Base-by-base conservation (phyloP, 2,329 filamentous ascomycete species). In the Beauveria asiatica region DNA sequence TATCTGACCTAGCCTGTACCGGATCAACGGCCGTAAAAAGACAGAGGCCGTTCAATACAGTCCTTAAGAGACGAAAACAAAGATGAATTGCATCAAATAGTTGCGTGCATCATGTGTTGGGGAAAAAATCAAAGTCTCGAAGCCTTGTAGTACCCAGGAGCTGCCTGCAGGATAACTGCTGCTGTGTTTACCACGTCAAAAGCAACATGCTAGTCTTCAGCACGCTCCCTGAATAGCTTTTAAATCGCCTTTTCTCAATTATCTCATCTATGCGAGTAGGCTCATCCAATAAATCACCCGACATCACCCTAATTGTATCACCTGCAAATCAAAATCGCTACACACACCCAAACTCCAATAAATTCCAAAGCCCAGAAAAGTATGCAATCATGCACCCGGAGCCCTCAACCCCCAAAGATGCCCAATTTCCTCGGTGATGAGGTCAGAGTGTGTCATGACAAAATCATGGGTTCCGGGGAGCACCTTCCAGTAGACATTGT, bases 391-490 rank as follows among this genome's bases (percentile, higher is more conserved):
- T 21, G n/a, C 37, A 30, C 23, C 10, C 13, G 56, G 56, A 11
- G 37, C 6, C 39, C 23, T 44, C 11, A 58, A 42, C 3, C 66
- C 73, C 80, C 80, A 84, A 61, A 81, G 77, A 33, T 72, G 69
- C 59, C 79, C 77, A 10, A 85, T 72, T 59, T 74, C 74, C 46
- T 70, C 66, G 61, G 83, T 65, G 11, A 81, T 77, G 41, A 73
- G 68, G 7, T 70, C 66, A 0, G 74, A 68, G 61, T 80, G 76
- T n/a, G 82, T 83, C 74, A 85, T 84, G 17, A 84, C 82, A 65
- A 86, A 86, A 64, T 87, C 83, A 65, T 87, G 84, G 1, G 77
- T 79, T 1, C 81, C 82, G 0, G 77, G 76, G 1, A 86, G 71
- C 11, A 81, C 68, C 39, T 72, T 75, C 78, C 81, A 84, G 46